Evolutionary conservation across 768 basidiomycete genomes (phyloP).

Genomic region (Naematelia encephala): DNA sequence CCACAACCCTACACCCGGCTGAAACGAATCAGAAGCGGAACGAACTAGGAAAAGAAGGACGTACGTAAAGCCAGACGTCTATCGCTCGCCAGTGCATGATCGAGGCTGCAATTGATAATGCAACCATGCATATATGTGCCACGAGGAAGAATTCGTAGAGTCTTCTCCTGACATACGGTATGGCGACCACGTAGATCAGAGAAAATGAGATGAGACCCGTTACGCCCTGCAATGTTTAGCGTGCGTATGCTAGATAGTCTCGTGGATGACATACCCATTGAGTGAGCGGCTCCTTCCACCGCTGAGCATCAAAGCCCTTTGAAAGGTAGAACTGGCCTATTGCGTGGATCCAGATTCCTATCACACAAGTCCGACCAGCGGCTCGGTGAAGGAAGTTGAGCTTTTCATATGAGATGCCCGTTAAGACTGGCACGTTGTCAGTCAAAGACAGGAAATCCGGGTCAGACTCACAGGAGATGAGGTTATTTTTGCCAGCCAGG

Average conservation of each 20-base stretch:
- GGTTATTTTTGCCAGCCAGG: slow-evolving; percentile 64
- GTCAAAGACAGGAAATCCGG: not conserved
- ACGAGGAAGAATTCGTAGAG: slow-evolving; percentile 50
- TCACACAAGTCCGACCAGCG: slow-evolving; percentile 37
- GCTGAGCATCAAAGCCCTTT: slow-evolving; percentile 20
- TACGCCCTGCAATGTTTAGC: slow-evolving; percentile 33
- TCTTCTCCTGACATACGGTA: slow-evolving; percentile 34
- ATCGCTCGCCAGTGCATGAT: slow-evolving; percentile 38
- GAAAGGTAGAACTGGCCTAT: slow-evolving; percentile 25
- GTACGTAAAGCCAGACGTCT: slow-evolving; percentile 35
- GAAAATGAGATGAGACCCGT: slow-evolving; percentile 38
- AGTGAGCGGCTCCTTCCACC: slow-evolving; percentile 17
- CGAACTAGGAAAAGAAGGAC: slow-evolving; percentile 2
- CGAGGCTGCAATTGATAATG: slow-evolving; percentile 31
- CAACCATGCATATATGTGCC: slow-evolving; percentile 44
- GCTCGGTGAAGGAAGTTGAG: slow-evolving; percentile 50
- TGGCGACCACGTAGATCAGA: slow-evolving; percentile 33
- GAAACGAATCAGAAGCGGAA: not conserved
- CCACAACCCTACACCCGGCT: slow-evolving; percentile 49
- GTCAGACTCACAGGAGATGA: slow-evolving; percentile 55
- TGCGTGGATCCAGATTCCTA: slow-evolving; percentile 42
- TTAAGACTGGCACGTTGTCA: slow-evolving; percentile 52
- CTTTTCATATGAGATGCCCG: slow-evolving; percentile 60
- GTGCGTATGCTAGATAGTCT: not conserved
- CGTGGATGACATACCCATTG: slow-evolving; percentile 28